Conservation (phyloP, 202 grass and related monocot species). For the Eragrostis tef region DNA sequence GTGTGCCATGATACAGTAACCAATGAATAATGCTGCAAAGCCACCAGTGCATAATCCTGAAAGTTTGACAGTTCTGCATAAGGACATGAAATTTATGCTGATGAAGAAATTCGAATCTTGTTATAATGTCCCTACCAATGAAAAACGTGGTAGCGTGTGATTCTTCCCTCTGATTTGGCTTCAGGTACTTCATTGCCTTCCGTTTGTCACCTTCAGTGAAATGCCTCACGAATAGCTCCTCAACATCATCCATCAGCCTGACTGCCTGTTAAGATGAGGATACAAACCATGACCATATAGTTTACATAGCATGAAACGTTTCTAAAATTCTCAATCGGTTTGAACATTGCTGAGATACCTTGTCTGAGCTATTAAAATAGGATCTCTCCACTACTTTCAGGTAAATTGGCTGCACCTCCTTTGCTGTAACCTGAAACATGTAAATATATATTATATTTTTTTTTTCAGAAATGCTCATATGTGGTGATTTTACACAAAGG, state of each 20-base stretch:
- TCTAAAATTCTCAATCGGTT: conserved; percentile 1
- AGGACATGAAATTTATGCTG: conserved; percentile 26
- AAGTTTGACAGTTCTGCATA: conserved; percentile 36
- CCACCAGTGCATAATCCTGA: conserved; percentile 67
- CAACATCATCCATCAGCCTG: conserved; percentile 76
- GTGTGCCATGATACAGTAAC: conserved; percentile 79
- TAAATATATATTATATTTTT: not conserved
- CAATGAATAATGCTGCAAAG: conserved; percentile 66
- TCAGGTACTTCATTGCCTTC: conserved; percentile 84
- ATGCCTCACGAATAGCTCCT: conserved; percentile 73
- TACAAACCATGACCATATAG: conserved; percentile 25
- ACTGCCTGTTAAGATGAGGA: conserved; percentile 54
- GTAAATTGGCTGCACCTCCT: conserved; percentile 65
- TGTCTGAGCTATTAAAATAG: conserved; percentile 79
- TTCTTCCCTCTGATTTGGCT: conserved; percentile 64
- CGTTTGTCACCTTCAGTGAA: conserved; percentile 66
- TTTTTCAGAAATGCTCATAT: conserved; percentile 35
- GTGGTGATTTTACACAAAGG: conserved; percentile 30
- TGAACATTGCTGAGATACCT: conserved; percentile 50
- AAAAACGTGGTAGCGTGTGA: conserved; percentile 78
- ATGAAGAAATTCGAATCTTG: conserved; percentile 17
- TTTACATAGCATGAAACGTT: conserved; percentile 31
- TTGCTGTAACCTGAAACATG: conserved; percentile 64
- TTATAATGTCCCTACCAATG: conserved; percentile 57
- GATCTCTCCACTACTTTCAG: conserved; percentile 76